Evolutionary conservation across 2,329 filamentous ascomycete species (phyloP).

Genomic region (Diplodia corticola): DNA sequence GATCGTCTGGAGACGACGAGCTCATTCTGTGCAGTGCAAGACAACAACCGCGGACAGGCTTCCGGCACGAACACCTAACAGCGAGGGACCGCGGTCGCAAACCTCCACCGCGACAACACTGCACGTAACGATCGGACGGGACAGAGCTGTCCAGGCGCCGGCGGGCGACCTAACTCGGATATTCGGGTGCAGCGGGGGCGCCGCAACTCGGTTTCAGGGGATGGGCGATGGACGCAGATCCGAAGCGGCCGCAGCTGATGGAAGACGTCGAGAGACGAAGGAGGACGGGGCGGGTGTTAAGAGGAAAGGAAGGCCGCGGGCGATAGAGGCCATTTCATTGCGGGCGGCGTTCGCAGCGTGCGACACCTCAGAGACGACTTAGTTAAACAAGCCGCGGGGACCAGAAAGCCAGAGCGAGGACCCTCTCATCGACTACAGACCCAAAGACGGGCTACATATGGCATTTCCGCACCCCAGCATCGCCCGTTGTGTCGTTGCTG

Average conservation of each 20-base stretch:
- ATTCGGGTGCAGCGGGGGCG: conserved; percentile 17
- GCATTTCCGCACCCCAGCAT: background rate
- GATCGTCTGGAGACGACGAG: conserved; percentile 39
- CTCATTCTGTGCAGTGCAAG: conserved; percentile 28
- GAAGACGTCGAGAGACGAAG: conserved; percentile 6
- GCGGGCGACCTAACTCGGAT: conserved; percentile 13
- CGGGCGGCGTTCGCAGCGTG: conserved; percentile 15
- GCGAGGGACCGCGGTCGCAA: conserved; percentile 26
- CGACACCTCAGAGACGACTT: conserved; percentile 18
- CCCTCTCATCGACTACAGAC: background rate
- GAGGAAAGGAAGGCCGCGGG: conserved; percentile 9
- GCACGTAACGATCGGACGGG: conserved; percentile 11
- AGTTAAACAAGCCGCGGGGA: conserved; percentile 9
- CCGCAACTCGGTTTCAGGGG: conserved; percentile 14
- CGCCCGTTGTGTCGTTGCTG: background rate
- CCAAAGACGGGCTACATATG: background rate
- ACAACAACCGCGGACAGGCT: conserved; percentile 28
- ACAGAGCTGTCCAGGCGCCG: background rate
- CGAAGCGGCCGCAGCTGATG: conserved; percentile 10
- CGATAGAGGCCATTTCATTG: conserved; percentile 12
- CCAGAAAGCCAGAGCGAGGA: conserved; percentile 17
- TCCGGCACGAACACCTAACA: conserved; percentile 11
- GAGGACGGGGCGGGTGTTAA: conserved; percentile 8
- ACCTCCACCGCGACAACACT: conserved; percentile 28
- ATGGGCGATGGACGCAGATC: conserved; percentile 10